phyloP scores from a whole-genome alignment of 345 rosid species.

The Atalantia buxifolia region DNA sequence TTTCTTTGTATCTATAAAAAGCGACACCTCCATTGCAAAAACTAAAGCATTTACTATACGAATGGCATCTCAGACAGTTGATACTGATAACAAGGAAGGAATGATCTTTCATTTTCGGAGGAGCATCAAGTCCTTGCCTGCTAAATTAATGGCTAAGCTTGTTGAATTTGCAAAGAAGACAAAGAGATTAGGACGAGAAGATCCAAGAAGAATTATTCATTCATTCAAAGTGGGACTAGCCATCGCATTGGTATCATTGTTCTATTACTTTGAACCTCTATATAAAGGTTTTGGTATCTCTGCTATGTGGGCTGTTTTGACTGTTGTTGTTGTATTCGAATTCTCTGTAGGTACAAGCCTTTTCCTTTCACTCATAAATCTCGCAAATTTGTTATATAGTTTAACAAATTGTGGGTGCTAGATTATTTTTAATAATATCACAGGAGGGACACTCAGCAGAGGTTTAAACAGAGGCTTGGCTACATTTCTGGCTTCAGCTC shows the following conservation, averaged over 20 bases:
- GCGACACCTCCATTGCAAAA: background rate
- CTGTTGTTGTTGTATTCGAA: constrained; percentile 45
- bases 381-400: background rate
- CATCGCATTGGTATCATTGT: constrained; percentile 28
- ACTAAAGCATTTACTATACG: background rate
- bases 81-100: background rate
- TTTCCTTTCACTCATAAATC: background rate
- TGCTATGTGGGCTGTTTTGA: constrained; percentile 47
- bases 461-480: constrained; percentile 30
- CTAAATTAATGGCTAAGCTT: background rate
- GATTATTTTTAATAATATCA: background rate
- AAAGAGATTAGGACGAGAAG: constrained; percentile 28
- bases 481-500: constrained; percentile 20
- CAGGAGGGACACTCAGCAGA: constrained; percentile 25
- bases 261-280: constrained; percentile 32
- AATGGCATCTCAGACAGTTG: background rate
- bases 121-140: background rate
- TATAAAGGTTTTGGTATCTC: constrained; percentile 33
- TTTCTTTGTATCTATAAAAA: background rate
- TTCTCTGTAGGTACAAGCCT: constrained; percentile 33
- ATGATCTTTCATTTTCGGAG: background rate
- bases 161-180: constrained; percentile 9
- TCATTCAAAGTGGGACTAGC: constrained; percentile 36
- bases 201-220: constrained; percentile 39
- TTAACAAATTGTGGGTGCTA: background rate